A percentile compares a stretch with the other conserved stretches of the same genome.
Conservation (phyloP, 495 filamentous ascomycete species). For the Astrothelium macrocarpum region DNA sequence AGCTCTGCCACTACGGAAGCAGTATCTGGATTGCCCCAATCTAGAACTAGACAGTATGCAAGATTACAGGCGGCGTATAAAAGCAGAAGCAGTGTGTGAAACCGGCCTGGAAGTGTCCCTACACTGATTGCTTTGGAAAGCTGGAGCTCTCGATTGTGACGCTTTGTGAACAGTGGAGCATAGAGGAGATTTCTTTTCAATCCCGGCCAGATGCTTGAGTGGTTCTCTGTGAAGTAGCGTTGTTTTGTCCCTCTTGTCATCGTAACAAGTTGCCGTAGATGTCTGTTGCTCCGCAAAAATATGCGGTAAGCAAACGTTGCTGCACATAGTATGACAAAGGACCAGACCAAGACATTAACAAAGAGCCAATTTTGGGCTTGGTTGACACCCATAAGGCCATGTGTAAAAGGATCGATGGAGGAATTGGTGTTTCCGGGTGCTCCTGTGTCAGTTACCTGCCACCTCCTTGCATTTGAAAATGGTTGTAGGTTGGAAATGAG, state of each 20-base stretch:
- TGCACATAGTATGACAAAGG: constrained; percentile 42
- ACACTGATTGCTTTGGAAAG: constrained; percentile 79
- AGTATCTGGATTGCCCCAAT: constrained; percentile 40
- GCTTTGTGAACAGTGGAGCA: constrained; percentile 67
- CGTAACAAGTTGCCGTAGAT: constrained; percentile 62
- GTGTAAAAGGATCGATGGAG: constrained; percentile 13
- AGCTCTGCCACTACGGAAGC: constrained; percentile 49
- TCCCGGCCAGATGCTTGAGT: constrained; percentile 52
- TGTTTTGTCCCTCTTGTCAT: constrained; percentile 44
- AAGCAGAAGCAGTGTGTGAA: constrained; percentile 67
- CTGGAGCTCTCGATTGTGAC: constrained; percentile 83
- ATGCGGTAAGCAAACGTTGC: constrained; percentile 47
- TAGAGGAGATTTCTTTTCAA: constrained; percentile 77
- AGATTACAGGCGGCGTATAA: constrained; percentile 68
- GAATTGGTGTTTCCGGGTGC: constrained; percentile 1
- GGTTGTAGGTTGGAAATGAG: background rate
- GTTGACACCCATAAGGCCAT: constrained; percentile 32
- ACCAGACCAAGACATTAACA: constrained; percentile 27
- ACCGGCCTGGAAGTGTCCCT: constrained; percentile 77
- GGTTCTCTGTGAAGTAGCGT: constrained; percentile 54
- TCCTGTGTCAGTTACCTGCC: constrained; percentile 1
- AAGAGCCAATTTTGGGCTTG: constrained; percentile 31
- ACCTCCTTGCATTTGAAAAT: background rate
- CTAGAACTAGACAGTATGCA: constrained; percentile 68
- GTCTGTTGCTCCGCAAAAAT: constrained; percentile 52